Percentiles rank a stretch among this genome's conserved stretches.
Evolutionary conservation across 768 basidiomycete species (phyloP).

Genomic region (Dioszegia hungarica): DNA sequence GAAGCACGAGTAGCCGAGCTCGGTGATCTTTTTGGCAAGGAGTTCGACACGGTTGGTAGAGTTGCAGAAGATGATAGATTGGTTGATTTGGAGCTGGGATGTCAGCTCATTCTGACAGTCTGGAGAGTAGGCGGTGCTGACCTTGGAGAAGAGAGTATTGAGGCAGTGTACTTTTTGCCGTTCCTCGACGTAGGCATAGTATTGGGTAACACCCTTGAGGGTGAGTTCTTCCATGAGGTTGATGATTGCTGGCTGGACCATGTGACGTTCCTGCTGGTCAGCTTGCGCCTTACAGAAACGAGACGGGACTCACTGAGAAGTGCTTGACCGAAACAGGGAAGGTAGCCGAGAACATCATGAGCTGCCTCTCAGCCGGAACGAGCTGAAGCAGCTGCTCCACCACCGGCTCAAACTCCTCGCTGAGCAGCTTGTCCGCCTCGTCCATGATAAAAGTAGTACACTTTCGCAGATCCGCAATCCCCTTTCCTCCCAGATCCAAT

Average conservation of each 20-base stretch:
- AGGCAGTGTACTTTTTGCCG: slow-evolving; percentile 99
- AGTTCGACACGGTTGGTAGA: slow-evolving; percentile 99
- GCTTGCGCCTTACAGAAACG: slow-evolving; percentile 1
- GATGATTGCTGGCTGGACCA: slow-evolving; percentile 92
- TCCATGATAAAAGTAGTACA: slow-evolving; percentile 99
- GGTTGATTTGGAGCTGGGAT: slow-evolving; percentile 94
- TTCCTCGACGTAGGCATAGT: slow-evolving; percentile 98
- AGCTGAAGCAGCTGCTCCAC: slow-evolving; percentile 91
- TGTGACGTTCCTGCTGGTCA: slow-evolving; percentile 55
- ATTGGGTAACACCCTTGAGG: slow-evolving; percentile 96
- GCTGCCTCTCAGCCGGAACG: slow-evolving; percentile 79
- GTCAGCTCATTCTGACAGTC: not conserved
- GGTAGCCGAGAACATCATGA: slow-evolving; percentile 98
- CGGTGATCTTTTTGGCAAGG: slow-evolving; percentile 97
- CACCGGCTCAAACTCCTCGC: slow-evolving; percentile 94
- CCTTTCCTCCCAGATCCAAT: slow-evolving; percentile 87
- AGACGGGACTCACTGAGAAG: slow-evolving; percentile 68
- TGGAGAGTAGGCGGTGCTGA: slow-evolving; percentile 43
- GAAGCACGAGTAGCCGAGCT: slow-evolving; percentile 99
- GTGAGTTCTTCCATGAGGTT: slow-evolving; percentile 99
- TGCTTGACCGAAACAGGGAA: slow-evolving; percentile 99
- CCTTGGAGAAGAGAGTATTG: slow-evolving; percentile 98
- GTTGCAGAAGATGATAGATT: slow-evolving; percentile 99
- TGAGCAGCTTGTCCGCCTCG: slow-evolving; percentile 96
- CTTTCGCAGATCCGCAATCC: slow-evolving; percentile 85